Conservation (phyloP, 1,139 yeast species). For the Blastobotrys capitulatus region DNA sequence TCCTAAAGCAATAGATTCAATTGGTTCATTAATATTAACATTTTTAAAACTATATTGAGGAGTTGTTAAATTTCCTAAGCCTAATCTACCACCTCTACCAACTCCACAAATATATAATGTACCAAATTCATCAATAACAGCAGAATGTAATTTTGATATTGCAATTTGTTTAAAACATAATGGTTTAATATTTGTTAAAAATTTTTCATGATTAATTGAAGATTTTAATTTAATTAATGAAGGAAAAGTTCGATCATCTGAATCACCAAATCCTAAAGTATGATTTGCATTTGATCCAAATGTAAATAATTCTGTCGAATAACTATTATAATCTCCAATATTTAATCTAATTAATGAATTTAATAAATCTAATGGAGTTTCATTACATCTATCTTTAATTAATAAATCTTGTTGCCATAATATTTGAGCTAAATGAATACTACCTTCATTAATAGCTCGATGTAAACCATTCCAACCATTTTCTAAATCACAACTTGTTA, state of each 20-base stretch:
- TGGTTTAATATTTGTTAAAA: conserved; percentile 21
- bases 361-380: conserved; percentile 41
- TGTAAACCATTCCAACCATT: conserved; percentile 84
- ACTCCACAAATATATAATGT: conserved; percentile 59
- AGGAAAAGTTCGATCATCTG: conserved; percentile 47
- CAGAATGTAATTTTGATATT: conserved; percentile 64
- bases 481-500: conserved; percentile 53
- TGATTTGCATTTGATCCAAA: conserved; percentile 64
- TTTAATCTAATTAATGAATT: conserved; percentile 12
- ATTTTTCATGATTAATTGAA: conserved; percentile 11
- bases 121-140: conserved; percentile 48
- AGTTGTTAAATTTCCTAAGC: conserved; percentile 37
- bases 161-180: conserved; percentile 40
- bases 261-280: conserved; percentile 64
- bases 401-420: conserved; percentile 21
- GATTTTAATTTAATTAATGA: conserved; percentile 26
- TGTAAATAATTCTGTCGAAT: conserved; percentile 53
- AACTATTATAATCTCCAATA: conserved; percentile 22
- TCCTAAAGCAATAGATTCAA: conserved; percentile 48
- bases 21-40: conserved; percentile 35
- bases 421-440: conserved; percentile 50
- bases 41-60: conserved; percentile 34
- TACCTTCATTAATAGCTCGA: conserved; percentile 55
- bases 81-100: conserved; percentile 68
- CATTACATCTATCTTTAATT: conserved; percentile 61